Percentiles rank a stretch among this genome's conserved stretches.
These are phyloP conservation scores for Sugiyamaella paludigena DNA, from an alignment of 1,139 yeast genomes.

Conservation along the genomic window DNA sequence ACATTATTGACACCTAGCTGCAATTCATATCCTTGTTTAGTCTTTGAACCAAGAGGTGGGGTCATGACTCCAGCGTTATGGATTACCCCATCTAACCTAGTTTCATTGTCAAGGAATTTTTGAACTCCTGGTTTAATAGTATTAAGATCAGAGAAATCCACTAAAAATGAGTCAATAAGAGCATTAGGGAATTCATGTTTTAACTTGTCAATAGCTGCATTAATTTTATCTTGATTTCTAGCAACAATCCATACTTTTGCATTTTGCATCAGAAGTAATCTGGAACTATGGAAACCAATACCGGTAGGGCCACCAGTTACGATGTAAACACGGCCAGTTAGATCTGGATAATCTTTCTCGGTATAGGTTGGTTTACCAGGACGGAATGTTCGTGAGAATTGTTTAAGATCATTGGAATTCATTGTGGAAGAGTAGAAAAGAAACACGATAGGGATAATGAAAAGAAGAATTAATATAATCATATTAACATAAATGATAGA, in stretches of 20 bases:
- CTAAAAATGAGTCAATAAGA: slow-evolving; percentile 23
- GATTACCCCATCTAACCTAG: slow-evolving; percentile 32
- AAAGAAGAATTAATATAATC: too few relatives aligned
- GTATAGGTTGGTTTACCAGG: slow-evolving; percentile 32
- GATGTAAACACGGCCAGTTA: slow-evolving; percentile 38
- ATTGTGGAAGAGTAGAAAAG: too few relatives aligned
- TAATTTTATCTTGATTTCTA: slow-evolving; percentile 25
- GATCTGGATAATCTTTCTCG: slow-evolving; percentile 46
- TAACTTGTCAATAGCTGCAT: slow-evolving; percentile 21
- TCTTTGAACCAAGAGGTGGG: slow-evolving; percentile 41
- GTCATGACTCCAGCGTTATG: slow-evolving; percentile 49
- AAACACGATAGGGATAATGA: too few relatives aligned
- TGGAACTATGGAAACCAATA: slow-evolving; percentile 29
- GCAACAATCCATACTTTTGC: slow-evolving; percentile 34
- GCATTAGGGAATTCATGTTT: slow-evolving; percentile 24
- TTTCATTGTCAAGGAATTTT: slow-evolving; percentile 32
- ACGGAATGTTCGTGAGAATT: not conserved
- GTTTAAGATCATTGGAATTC: too few relatives aligned
- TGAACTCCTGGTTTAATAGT: slow-evolving; percentile 45
- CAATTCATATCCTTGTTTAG: slow-evolving; percentile 49
- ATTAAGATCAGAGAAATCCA: slow-evolving; percentile 48
- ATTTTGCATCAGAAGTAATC: slow-evolving; percentile 23
- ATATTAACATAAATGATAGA: too few relatives aligned
- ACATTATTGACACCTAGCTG: slow-evolving; percentile 52
- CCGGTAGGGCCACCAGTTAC: slow-evolving; percentile 36